Percentiles rank a stretch among this genome's conserved stretches.
phyloP scores from a whole-genome alignment of 2,329 filamentous ascomycete genomes.

The Colletotrichum sansevieriae region DNA sequence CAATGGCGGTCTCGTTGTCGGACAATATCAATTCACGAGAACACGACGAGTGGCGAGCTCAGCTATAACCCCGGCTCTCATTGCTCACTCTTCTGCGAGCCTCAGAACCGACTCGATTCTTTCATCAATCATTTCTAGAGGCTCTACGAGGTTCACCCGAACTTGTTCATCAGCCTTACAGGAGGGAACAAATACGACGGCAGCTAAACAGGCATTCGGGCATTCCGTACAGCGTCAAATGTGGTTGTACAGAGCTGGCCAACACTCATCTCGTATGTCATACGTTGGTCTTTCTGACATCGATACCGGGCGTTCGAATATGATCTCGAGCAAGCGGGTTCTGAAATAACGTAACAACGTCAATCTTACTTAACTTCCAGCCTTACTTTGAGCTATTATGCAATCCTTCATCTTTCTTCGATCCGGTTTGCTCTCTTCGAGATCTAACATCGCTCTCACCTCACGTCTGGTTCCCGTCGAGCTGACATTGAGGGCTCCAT shows the following conservation, averaged over 20 bases:
- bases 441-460: too few relatives aligned
- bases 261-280: not conserved
- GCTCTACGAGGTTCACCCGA: not conserved
- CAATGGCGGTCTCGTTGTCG: not conserved
- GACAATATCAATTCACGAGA: not conserved
- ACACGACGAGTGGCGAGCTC: not conserved
- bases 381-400: too few relatives aligned
- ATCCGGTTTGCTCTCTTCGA: too few relatives aligned
- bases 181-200: not conserved
- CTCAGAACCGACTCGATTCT: not conserved
- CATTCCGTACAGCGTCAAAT: not conserved
- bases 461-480: not conserved
- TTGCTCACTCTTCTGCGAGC: not conserved
- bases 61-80: not conserved
- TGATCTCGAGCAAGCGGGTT: too few relatives aligned
- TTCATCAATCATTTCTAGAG: not conserved
- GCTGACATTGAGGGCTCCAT: not conserved
- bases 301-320: too few relatives aligned
- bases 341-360: too few relatives aligned
- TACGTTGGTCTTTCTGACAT: not conserved
- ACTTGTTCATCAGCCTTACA: not conserved
- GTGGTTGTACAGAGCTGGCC: not conserved
- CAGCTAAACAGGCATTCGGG: not conserved
- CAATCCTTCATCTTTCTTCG: too few relatives aligned
- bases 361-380: too few relatives aligned